Percentiles rank a stretch among this genome's conserved stretches.
Conservation (phyloP, 1,139 yeast genomes). For the Blastobotrys serpentis region DNA sequence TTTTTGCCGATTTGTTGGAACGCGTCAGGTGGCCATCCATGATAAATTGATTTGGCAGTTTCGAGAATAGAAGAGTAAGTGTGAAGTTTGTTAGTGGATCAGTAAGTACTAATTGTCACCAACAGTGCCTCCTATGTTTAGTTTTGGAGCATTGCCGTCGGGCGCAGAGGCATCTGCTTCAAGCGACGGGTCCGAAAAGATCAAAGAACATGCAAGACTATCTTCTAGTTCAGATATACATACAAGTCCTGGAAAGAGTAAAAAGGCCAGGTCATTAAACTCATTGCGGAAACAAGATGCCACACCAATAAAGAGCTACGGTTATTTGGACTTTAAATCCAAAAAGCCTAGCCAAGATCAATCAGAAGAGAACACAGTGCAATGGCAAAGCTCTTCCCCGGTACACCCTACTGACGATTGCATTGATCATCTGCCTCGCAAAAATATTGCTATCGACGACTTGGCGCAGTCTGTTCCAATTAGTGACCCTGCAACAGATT, state of each 20-base stretch:
- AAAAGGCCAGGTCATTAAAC: neutral
- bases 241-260: conserved; percentile 7
- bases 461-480: conserved; percentile 3
- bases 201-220: conserved; percentile 5
- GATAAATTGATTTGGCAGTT: neutral
- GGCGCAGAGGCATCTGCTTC: conserved; percentile 12
- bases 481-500: conserved; percentile 4
- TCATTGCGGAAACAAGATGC: neutral
- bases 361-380: neutral
- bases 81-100: neutral
- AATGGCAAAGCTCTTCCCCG: conserved; percentile 8
- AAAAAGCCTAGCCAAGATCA: neutral
- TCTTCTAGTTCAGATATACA: conserved; percentile 5
- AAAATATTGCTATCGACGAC: neutral
- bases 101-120: neutral
- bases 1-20: neutral
- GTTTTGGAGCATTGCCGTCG: conserved; percentile 10
- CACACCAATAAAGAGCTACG: conserved; percentile 2
- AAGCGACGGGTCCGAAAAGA: neutral
- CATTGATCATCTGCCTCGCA: neutral
- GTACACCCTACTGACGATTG: conserved; percentile 1
- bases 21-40: neutral
- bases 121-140: conserved; percentile 4
- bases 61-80: neutral
- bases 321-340: neutral